A percentile compares a stretch with the other conserved stretches of the same genome.
Evolutionary conservation across 2,329 filamentous ascomycete species (phyloP).

Genomic region (Fusarium liriodendri): DNA sequence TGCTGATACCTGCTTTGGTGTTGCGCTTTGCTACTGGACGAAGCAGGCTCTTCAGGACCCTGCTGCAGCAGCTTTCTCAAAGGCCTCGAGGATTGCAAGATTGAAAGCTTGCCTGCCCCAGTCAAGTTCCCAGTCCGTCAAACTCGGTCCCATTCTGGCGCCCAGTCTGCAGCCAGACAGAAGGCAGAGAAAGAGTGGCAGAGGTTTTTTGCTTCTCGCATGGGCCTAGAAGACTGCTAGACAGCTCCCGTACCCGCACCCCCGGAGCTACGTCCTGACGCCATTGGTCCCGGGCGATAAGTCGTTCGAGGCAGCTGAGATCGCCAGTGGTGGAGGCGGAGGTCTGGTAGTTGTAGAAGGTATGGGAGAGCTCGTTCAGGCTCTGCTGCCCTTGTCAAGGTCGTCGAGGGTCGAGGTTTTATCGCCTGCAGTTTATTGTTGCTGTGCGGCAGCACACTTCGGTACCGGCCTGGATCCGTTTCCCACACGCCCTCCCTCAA

Average conservation of each 20-base stretch:
- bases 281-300: slow-evolving; percentile 41
- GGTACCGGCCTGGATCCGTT: slow-evolving; percentile 35
- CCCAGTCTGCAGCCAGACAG: slow-evolving; percentile 23
- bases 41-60: slow-evolving; percentile 5
- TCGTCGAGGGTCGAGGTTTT: slow-evolving; percentile 34
- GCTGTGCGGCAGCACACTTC: slow-evolving; percentile 34
- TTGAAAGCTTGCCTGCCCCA: slow-evolving; percentile 36
- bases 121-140: slow-evolving; percentile 15
- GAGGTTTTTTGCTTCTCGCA: slow-evolving; percentile 35
- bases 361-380: slow-evolving; percentile 14
- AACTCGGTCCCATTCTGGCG: slow-evolving; percentile 9
- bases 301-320: slow-evolving; percentile 45
- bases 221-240: slow-evolving; percentile 39
- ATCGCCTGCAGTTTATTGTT: slow-evolving; percentile 27
- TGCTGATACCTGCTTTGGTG: slow-evolving; percentile 23
- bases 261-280: slow-evolving; percentile 36
- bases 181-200: slow-evolving; percentile 29
- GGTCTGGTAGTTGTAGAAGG: slow-evolving; percentile 27
- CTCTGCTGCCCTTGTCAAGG: slow-evolving; percentile 35
- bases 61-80: slow-evolving; percentile 8
- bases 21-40: slow-evolving; percentile 26
- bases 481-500: slow-evolving; percentile 42
- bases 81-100: slow-evolving; percentile 28
- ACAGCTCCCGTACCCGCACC: slow-evolving; percentile 41
- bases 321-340: slow-evolving; percentile 38